A percentile compares a stretch with the other conserved stretches of the same genome.
Conservation (phyloP, 106 monocot genomes). For the Apostasia shenzhenica region DNA sequence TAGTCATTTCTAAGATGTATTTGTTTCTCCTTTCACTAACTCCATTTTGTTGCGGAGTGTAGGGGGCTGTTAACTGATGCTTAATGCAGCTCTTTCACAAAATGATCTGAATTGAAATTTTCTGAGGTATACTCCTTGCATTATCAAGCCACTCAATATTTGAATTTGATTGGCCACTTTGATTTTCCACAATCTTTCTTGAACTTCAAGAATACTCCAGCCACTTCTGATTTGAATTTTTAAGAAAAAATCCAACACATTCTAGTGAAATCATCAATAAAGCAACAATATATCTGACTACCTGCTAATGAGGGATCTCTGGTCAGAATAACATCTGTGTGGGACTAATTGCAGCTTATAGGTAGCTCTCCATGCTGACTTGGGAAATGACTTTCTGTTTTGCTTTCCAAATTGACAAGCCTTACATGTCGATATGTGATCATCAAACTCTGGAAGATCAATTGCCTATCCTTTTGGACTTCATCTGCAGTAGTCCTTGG, state of each 20-base stretch:
- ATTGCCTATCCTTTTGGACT: too few relatives aligned
- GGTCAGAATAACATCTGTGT: too few relatives aligned
- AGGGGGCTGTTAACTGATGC: constrained; percentile 3
- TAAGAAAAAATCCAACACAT: constrained; percentile 5
- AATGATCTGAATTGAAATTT: not conserved
- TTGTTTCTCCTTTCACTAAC: too few relatives aligned
- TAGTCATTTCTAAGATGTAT: too few relatives aligned
- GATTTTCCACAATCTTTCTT: constrained; percentile 2
- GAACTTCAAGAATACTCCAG: not conserved
- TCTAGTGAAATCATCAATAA: constrained; percentile 3
- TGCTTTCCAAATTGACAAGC: too few relatives aligned
- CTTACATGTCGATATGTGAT: too few relatives aligned
- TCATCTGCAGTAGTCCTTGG: too few relatives aligned
- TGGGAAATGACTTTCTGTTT: too few relatives aligned
- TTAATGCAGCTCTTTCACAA: not conserved
- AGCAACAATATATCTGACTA: not conserved
- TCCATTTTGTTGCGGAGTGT: constrained; percentile 4
- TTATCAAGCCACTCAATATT: not conserved
- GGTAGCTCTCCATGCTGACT: too few relatives aligned
- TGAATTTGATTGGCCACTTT: not conserved
- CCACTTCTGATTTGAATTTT: not conserved
- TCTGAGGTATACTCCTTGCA: not conserved
- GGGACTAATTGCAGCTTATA: too few relatives aligned
- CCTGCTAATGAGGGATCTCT: not conserved
- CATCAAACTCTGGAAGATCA: too few relatives aligned